Evolutionary conservation across 345 rosid species (phyloP).

Genomic region (Mallotus nudiflorus): DNA sequence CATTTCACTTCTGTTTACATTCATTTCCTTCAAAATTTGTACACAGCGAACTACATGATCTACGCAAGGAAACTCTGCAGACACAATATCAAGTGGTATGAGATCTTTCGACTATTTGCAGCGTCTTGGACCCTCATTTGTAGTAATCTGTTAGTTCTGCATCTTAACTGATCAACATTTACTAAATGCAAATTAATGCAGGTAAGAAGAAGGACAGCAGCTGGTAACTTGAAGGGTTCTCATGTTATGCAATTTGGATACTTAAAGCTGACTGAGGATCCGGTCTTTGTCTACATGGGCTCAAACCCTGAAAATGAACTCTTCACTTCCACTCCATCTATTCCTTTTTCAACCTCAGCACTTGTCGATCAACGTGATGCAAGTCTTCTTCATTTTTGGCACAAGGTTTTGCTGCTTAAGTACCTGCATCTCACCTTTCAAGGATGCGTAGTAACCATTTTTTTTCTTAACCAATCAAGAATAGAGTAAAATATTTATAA

Average conservation of each 20-base stretch:
- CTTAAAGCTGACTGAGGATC: slow-evolving; percentile 24
- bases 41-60: slow-evolving; percentile 56
- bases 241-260: slow-evolving; percentile 65
- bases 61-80: slow-evolving; percentile 49
- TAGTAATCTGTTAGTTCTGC: too few species aligned
- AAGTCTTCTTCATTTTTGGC: slow-evolving; percentile 38
- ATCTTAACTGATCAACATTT: too few species aligned
- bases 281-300: slow-evolving; percentile 47
- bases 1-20: too few species aligned
- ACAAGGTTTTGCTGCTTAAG: slow-evolving; percentile 37
- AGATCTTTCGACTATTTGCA: too few species aligned
- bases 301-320: slow-evolving; percentile 26
- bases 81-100: slow-evolving; percentile 49
- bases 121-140: too few species aligned
- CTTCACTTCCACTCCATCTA: not conserved
- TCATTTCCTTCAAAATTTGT: too few species aligned
- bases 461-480: too few species aligned
- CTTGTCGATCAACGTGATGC: slow-evolving; percentile 42
- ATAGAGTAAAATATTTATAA: too few species aligned
- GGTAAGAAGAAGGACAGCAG: slow-evolving; percentile 50
- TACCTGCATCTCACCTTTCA: too few species aligned
- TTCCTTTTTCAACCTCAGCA: slow-evolving; percentile 12
- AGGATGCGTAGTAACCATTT: too few species aligned
- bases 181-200: too few species aligned
- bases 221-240: slow-evolving; percentile 28